These are phyloP conservation scores for Cladochytrium tenue DNA, from an alignment of 371 early-diverging fungal genomes.

Conservation along the genomic window DNA sequence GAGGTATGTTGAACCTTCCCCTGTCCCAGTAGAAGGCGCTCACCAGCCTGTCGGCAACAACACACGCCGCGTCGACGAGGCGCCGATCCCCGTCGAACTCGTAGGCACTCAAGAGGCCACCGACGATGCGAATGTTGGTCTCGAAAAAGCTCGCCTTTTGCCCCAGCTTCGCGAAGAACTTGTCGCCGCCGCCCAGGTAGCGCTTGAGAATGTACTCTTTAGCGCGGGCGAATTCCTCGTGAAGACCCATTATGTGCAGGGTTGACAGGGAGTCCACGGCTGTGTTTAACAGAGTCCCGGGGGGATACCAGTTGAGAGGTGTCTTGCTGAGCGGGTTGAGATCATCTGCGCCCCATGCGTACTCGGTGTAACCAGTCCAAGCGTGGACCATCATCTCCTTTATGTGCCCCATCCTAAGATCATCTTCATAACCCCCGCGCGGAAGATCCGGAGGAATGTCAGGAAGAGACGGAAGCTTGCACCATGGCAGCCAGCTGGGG, in stretches of 20 bases:
- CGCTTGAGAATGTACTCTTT: slow-evolving; percentile 76
- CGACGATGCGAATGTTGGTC: slow-evolving; percentile 50
- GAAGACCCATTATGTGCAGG: slow-evolving; percentile 71
- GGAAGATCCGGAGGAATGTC: background rate
- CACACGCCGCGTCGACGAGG: slow-evolving; percentile 72
- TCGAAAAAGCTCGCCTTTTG: slow-evolving; percentile 46
- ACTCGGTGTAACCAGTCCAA: slow-evolving; percentile 75
- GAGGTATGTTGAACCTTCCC: no score
- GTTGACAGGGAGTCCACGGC: slow-evolving; percentile 39
- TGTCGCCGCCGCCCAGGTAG: slow-evolving; percentile 53
- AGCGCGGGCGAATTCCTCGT: slow-evolving; percentile 83
- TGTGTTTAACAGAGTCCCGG: slow-evolving; percentile 2
- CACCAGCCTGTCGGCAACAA: slow-evolving; percentile 73
- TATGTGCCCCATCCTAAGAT: slow-evolving; percentile 10
- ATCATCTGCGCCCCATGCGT: slow-evolving; percentile 85
- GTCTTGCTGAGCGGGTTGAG: slow-evolving; percentile 35
- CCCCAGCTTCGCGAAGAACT: slow-evolving; percentile 19
- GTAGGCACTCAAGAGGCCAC: slow-evolving; percentile 68
- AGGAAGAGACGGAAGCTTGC: slow-evolving; percentile 7
- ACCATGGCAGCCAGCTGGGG: no score
- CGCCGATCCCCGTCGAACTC: slow-evolving; percentile 64
- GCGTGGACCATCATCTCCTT: slow-evolving; percentile 54
- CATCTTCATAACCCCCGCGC: background rate
- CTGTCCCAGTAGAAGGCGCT: slow-evolving; percentile 41
- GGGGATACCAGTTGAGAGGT: background rate